Evolutionary conservation across 2,329 filamentous ascomycete species (phyloP).

Genomic region (Chaetomium olivaceum): DNA sequence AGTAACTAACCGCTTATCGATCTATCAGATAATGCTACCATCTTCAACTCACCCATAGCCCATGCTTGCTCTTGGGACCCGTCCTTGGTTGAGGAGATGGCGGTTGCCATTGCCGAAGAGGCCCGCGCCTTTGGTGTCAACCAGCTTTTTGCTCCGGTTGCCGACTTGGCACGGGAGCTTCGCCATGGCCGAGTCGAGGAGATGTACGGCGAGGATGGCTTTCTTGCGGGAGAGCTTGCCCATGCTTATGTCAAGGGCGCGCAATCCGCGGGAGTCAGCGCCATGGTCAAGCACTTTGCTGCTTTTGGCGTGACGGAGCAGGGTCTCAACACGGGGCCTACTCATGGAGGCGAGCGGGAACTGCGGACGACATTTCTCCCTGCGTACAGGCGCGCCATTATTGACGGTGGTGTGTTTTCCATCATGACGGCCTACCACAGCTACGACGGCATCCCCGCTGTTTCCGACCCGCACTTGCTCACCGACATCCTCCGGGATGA

Average conservation of each 20-base stretch:
- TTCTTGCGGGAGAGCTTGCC: constrained; percentile 66
- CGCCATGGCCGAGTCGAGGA: constrained; percentile 74
- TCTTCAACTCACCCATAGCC: constrained; percentile 76
- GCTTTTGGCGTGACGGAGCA: constrained; percentile 70
- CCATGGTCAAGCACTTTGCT: constrained; percentile 75
- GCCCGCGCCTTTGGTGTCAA: constrained; percentile 68
- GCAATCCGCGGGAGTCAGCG: constrained; percentile 64
- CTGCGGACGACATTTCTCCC: constrained; percentile 59
- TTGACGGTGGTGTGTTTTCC: constrained; percentile 65
- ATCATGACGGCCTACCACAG: constrained; percentile 77
- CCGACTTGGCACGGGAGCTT: constrained; percentile 69
- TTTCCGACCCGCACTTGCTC: constrained; percentile 65
- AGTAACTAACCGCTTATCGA: background rate
- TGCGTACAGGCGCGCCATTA: constrained; percentile 67
- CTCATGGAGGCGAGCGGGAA: constrained; percentile 55
- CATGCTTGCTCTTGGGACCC: constrained; percentile 72
- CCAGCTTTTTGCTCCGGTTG: constrained; percentile 70
- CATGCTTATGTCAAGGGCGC: constrained; percentile 60
- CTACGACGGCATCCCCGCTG: constrained; percentile 69
- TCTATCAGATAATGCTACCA: constrained; percentile 60
- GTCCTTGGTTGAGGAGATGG: constrained; percentile 66
- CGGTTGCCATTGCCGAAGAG: constrained; percentile 63
- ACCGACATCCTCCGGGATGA: constrained; percentile 69
- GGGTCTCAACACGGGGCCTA: constrained; percentile 66
- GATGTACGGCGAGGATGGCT: constrained; percentile 69